Base-by-base conservation (phyloP, 257 asterid species). In the Knoxia roxburghii region DNA sequence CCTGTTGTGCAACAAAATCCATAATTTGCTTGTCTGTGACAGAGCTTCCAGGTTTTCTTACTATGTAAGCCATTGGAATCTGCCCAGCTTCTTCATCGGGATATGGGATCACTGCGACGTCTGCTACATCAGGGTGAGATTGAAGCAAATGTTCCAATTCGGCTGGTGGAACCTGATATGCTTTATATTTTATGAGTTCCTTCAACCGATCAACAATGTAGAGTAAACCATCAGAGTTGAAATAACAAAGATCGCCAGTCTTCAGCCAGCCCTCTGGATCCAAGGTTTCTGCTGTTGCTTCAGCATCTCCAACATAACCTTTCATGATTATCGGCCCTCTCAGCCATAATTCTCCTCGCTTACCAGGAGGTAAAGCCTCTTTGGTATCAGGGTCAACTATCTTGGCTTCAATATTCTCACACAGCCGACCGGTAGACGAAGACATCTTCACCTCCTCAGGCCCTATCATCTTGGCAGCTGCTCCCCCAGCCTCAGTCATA, bases 31-130 rank as follows among this genome's bases (percentile, higher is more conserved):
- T 33, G 57, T 87, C 95, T 0, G 85, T 75, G 39, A 90, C 85
- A 12, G 68, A 73, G 80, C 81, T 79, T 53, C 94, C 91, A 7
- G 95, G 95, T 78, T 78, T 88, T 63, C 95, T 84, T 63, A 93
- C 97, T 33, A 93, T 45, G 74, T 81, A 93, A 35, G 99, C 97
- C 99, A 93, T 83, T 2, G 99, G 99, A 79, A 90, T 87, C 86
- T 93, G 79, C n/a, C 99, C 99, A 13, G 96, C 97, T 71, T 84
- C 97, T 65, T 93, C 97, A 70, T 93, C 95, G 0, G 97, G 99
- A 79, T 87, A 92, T 97, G 97, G 98, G 67, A 92, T 80, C 53
- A 92, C 97, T 30, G 98, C 98, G 59, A 97, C 97, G 80, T 92
- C 98, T 51, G 87, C 87, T 56, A 94, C 73, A 45, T 84, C 89